Evolutionary conservation across 2,329 filamentous ascomycete genomes (phyloP), one percentile per base, ranked within the genome.

Genomic region (Podosphaera leucotricha): DNA sequence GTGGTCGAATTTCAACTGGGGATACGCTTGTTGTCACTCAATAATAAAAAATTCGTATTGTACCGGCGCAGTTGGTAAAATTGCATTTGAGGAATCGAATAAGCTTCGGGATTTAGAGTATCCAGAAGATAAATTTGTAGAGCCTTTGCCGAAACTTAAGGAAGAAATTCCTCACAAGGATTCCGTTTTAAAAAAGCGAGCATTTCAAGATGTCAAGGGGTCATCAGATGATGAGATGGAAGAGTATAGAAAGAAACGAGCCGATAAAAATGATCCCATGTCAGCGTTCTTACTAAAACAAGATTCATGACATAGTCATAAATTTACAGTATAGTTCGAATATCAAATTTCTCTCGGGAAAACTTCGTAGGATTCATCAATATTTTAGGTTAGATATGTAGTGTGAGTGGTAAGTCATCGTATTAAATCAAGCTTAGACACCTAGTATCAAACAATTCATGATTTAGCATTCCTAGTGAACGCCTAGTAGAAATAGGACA

Each of bases 21-120:
- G 90, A 1, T 98, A 93, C 61, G 72, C 81, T 19, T 98, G 90
- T 61, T 98, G 90, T 65, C 85, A 92, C 59, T 93, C 85, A 0
- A 78, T 76, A 19, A 73, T 92, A 49, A 94, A 92, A 63, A 95
- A 98, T 61, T 93, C 85, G 55, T 98, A 95, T 57, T 98, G 90
- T 60, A 95, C 87, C 0, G 90, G 90, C 21, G 83, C 90, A 48
- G 82, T 81, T 46, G 90, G 90, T 30, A 92, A 76, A 59, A 64
- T 64, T 48, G 86, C 84, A 1, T 85, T 82, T 61, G 77, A 86
- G 53, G 78, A 81, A 46, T 76, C 82, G 0, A 77, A 90, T 51
- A 65, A 66, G 26, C 63, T 76, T 58, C 59, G 69, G 44, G 64
- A 48, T 35, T 56, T 71, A 18, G 63, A 55, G 1, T 62, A 59